Conservation (phyloP, 306 rosid genomes). For the Trifolium repens region DNA sequence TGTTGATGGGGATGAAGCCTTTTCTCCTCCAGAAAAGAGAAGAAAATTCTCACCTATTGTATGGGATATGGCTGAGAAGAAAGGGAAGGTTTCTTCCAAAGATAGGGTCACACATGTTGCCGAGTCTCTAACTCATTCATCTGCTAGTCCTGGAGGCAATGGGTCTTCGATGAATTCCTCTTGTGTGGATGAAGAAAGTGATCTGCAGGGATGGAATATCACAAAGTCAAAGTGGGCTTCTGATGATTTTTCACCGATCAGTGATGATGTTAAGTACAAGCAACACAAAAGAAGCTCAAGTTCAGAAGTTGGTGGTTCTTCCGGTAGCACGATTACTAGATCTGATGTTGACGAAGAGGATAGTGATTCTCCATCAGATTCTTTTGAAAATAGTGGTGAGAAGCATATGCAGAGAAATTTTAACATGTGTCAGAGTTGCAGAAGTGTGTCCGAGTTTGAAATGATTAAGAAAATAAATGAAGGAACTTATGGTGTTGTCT, state of each 20-base stretch:
- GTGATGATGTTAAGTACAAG: conserved; percentile 41
- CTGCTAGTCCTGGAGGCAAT: too few species aligned
- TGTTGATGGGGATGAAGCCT: conserved; percentile 34
- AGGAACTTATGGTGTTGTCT: conserved; percentile 97
- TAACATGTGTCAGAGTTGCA: conserved; percentile 77
- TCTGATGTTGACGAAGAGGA: conserved; percentile 45
- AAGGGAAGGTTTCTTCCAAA: conserved; percentile 40
- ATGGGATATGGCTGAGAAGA: conserved; percentile 63
- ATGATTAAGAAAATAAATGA: conserved; percentile 85
- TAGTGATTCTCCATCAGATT: conserved; percentile 40
- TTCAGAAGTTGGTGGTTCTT: conserved; percentile 65
- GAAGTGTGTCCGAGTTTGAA: conserved; percentile 80
- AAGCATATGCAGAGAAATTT: conserved; percentile 41
- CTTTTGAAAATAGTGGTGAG: conserved; percentile 45
- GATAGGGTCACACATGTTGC: conserved; percentile 24
- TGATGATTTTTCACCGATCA: conserved; percentile 54
- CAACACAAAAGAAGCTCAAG: conserved; percentile 41
- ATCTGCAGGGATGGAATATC: conserved; percentile 49
- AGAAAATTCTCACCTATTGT: conserved; percentile 73
- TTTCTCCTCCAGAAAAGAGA: conserved; percentile 54
- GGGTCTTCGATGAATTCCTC: neutral
- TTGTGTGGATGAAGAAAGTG: conserved; percentile 43
- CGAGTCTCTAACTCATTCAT: too few species aligned
- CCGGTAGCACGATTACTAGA: conserved; percentile 45
- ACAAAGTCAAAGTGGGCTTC: conserved; percentile 78